phyloP scores from a whole-genome alignment of 2,329 filamentous ascomycete species.

The Diaporthe sp. region DNA sequence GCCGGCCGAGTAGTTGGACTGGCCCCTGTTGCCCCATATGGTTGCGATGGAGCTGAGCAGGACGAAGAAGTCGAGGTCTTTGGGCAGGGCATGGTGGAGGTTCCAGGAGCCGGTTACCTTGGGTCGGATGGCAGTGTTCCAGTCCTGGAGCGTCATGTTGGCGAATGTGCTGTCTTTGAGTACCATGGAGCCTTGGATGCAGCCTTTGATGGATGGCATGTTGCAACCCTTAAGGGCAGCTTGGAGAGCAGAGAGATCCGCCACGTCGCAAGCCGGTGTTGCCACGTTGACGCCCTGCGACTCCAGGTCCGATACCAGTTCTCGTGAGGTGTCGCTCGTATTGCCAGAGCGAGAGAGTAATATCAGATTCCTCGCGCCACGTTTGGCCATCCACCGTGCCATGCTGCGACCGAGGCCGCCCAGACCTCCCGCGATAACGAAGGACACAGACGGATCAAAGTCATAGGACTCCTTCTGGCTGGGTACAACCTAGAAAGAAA shows the following conservation, averaged over 20 bases:
- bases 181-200: conserved; percentile 3
- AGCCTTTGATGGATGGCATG: conserved; percentile 7
- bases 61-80: conserved; percentile 39
- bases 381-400: conserved; percentile 36
- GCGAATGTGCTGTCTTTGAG: conserved; percentile 16
- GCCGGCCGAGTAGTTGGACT: conserved; percentile 36
- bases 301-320: conserved; percentile 29
- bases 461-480: conserved; percentile 33
- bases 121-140: background rate
- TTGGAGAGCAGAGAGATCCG: conserved; percentile 19
- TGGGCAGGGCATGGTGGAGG: background rate
- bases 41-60: conserved; percentile 21
- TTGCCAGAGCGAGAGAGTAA: conserved; percentile 40
- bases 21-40: conserved; percentile 16
- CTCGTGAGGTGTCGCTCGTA: background rate
- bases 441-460: conserved; percentile 45
- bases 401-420: conserved; percentile 45
- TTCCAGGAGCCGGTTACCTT: background rate
- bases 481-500: conserved; percentile 18
- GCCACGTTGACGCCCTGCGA: background rate
- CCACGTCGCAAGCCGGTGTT: conserved; percentile 42
- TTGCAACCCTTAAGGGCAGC: background rate
- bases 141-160: background rate
- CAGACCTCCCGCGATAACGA: conserved; percentile 47
- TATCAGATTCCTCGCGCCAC: conserved; percentile 40